Evolutionary conservation across 2,329 filamentous ascomycete species (phyloP), one percentile per base, ranked within the genome.

Genomic region (Fusarium sp.): DNA sequence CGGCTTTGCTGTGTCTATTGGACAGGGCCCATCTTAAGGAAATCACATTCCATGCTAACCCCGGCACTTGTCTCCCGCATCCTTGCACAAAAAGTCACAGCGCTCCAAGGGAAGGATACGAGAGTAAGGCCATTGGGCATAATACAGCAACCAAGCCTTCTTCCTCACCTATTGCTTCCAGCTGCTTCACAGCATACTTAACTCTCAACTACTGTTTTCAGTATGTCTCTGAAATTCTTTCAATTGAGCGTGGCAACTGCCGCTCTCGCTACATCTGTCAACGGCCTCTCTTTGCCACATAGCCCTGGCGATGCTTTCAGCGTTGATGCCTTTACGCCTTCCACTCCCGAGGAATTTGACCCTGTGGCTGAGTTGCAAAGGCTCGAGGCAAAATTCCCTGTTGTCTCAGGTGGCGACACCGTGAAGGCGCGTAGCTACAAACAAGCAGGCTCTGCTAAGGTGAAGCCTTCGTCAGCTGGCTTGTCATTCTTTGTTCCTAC

Each of bases 371-470:
- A 57, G 46, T 7, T 29, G 0, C 25, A 42, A 20, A 8, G 25
- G 20, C 34, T 57, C 0, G 24, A 54, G 34, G 18, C 34, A 4
- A 57, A 7, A 4, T 54, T 11, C 20, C 20, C 20, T 20, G 3
- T 6, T 2, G 6, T 13, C 25, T 20, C 4, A 4, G 14, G 16
- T 11, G 16, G 20, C 0, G 2, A 6, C 1, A 32, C 2, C 7
- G 30, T 10, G 1, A 6, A 54, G 3, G 25, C 2, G 10, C 34
- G 55, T 4, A 27, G 10, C 11, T 9, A 20, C 4, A 53, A 42
- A 22, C 32, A 53, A 40, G 18, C 25, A 9, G 55, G 55, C 0
- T 54, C 55, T 4, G 25, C 4, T 2, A 32, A 41, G 40, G 32
- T 41, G 4, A 25, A 22, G 12, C 47, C 55, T 37, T 37, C 32